phyloP scores from a whole-genome alignment of 2,329 filamentous ascomycete genomes.

The Xylaria sp. region DNA sequence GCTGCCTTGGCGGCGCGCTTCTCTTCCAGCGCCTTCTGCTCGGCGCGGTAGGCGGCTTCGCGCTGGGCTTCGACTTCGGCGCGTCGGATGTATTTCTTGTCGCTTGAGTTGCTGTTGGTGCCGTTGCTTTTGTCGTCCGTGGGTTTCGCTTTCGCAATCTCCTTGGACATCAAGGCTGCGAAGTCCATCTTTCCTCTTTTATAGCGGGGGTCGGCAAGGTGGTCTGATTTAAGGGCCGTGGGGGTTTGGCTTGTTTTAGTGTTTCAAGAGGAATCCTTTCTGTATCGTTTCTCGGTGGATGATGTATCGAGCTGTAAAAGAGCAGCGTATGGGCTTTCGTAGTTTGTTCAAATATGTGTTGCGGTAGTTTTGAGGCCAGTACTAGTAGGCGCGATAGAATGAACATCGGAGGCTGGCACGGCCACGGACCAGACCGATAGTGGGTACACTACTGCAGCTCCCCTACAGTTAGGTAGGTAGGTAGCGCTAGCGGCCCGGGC shows the following conservation, averaged over 20 bases:
- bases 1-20: slow-evolving; percentile 75
- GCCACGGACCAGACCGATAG: neutral
- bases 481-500: neutral
- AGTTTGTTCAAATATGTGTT: too few species aligned
- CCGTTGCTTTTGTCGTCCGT: neutral
- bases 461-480: neutral
- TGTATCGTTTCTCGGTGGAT: neutral
- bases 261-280: neutral
- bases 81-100: slow-evolving; percentile 84
- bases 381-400: neutral
- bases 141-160: slow-evolving; percentile 83
- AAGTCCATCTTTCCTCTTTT: slow-evolving; percentile 79
- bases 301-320: neutral
- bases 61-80: slow-evolving; percentile 87
- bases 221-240: neutral
- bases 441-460: neutral
- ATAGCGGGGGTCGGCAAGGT: neutral
- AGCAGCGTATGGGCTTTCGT: neutral
- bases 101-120: slow-evolving; percentile 26
- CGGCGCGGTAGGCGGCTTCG: slow-evolving; percentile 80
- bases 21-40: slow-evolving; percentile 79
- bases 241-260: neutral
- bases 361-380: too few species aligned
- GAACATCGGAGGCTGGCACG: neutral
- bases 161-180: slow-evolving; percentile 89